Percentiles rank a stretch among this genome's conserved stretches.
These are phyloP conservation scores for Colletotrichum cuscutae DNA, from an alignment of 2,329 filamentous ascomycete genomes.

Conservation along the genomic window DNA sequence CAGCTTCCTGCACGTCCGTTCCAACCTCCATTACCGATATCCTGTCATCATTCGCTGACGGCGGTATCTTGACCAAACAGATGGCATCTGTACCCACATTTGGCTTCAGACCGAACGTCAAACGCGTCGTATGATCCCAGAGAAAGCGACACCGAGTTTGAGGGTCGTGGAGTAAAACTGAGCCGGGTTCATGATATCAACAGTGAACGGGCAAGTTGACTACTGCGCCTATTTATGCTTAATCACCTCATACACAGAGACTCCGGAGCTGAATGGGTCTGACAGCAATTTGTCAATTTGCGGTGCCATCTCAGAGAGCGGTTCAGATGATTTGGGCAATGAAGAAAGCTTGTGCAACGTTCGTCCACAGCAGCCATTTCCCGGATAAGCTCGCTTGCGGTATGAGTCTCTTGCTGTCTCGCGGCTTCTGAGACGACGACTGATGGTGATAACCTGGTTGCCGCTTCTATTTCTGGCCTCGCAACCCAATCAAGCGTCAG, in stretches of 20 bases:
- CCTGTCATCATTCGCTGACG: not conserved
- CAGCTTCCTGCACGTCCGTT: constrained; percentile 4
- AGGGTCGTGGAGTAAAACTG: not conserved
- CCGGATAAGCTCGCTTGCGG: not conserved
- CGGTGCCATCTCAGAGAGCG: not conserved
- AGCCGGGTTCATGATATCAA: not conserved
- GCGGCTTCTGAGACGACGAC: not conserved
- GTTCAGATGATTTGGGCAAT: constrained; percentile 17
- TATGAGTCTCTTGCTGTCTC: not conserved
- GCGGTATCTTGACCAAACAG: not conserved
- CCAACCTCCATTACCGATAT: not conserved
- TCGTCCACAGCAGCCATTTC: not conserved
- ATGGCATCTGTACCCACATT: not conserved
- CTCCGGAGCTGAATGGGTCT: not conserved
- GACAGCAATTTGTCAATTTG: not conserved
- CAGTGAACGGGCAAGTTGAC: not conserved
- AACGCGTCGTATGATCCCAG: not conserved
- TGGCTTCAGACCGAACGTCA: not conserved
- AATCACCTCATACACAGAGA: not conserved
- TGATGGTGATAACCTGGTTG: not conserved
- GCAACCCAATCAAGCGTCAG: not conserved
- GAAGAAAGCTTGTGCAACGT: not conserved
- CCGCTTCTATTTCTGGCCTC: not conserved
- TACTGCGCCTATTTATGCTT: not conserved
- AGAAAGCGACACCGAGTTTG: not conserved